phyloP scores from a whole-genome alignment of 768 basidiomycete species.

The Hydnomerulius pinastri region DNA sequence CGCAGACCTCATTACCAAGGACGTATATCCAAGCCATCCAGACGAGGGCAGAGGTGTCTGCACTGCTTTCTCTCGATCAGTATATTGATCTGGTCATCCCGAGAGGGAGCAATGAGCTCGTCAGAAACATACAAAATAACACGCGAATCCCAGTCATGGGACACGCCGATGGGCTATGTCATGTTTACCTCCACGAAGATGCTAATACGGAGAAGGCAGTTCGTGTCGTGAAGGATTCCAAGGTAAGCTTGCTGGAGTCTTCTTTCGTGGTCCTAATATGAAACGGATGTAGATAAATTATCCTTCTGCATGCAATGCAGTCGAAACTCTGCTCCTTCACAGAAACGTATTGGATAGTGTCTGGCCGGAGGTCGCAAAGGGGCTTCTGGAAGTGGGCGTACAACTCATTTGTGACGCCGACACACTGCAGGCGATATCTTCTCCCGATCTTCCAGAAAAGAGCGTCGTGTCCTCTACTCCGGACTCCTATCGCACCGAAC shows the following conservation, averaged over 20 bases:
- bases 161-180: constrained; percentile 95
- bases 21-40: constrained; percentile 92
- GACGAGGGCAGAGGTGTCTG: constrained; percentile 87
- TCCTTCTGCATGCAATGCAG: constrained; percentile 94
- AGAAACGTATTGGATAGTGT: constrained; percentile 64
- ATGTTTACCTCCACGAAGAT: constrained; percentile 82
- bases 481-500: constrained; percentile 83
- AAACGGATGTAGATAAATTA: constrained; percentile 69
- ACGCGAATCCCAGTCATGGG: constrained; percentile 98
- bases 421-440: constrained; percentile 59
- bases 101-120: constrained; percentile 89
- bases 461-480: constrained; percentile 56
- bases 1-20: constrained; percentile 68
- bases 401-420: constrained; percentile 76
- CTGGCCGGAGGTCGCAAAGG: constrained; percentile 79
- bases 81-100: constrained; percentile 98
- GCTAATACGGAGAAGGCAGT: constrained; percentile 81
- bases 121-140: constrained; percentile 82
- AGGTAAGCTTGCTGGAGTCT: constrained; percentile 50
- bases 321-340: constrained; percentile 89
- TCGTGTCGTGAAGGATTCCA: constrained; percentile 84
- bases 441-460: constrained; percentile 33
- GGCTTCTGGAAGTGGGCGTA: constrained; percentile 70
- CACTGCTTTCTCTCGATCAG: constrained; percentile 80
- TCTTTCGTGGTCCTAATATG: neutral